Evolutionary conservation across 2,329 filamentous ascomycete genomes (phyloP), one percentile per base, ranked within the genome.

Genomic region (Westerdykella sp.): DNA sequence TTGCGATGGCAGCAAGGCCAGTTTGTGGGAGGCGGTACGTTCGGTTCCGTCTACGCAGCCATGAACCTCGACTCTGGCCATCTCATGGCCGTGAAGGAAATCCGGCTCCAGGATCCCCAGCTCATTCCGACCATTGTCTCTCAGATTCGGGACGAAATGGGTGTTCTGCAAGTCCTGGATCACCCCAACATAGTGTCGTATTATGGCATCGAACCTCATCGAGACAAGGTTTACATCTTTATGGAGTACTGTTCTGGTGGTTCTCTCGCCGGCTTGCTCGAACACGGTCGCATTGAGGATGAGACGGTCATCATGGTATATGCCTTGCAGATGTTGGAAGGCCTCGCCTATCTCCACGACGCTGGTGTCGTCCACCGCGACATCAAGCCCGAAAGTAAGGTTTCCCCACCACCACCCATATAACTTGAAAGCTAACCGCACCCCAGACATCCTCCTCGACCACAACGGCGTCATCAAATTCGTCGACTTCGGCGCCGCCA

Each of bases 201-300:
- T 69, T 93, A 93, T 62, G 93, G 93, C 45, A 97, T 98, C 59
- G 93, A 98, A 67, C 93, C 96, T 2, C 93, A 98, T 69, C 81
- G 93, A 50, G 93, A 98, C 74, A 93, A 95, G 63, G 93, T 98
- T n/a, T 98, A 97, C 69, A 96, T 98, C 54, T 98, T 98, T 66
- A 98, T 98, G 93, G 93, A 98, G 68, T 97, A 95, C 69, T 98
- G 93, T 67, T 94, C 89, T 4, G 91, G 93, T 40, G 93, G 93
- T 15, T 97, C 91, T 13, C 75, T 98, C 39, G 90, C 93, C 34
- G 85, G 80, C 40, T 73, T 98, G 41, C 75, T 98, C 34, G 93
- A 98, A 66, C 91, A 98, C 61, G 93, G 93, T 11, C 85, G 93
- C 34, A 96, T 98, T 50, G 93, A 96, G 71, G 94, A 97, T 62